Percentiles rank a stretch among this genome's conserved stretches.
phyloP scores from a whole-genome alignment of 164 flowering plant species.

The Hamamelis virginiana region DNA sequence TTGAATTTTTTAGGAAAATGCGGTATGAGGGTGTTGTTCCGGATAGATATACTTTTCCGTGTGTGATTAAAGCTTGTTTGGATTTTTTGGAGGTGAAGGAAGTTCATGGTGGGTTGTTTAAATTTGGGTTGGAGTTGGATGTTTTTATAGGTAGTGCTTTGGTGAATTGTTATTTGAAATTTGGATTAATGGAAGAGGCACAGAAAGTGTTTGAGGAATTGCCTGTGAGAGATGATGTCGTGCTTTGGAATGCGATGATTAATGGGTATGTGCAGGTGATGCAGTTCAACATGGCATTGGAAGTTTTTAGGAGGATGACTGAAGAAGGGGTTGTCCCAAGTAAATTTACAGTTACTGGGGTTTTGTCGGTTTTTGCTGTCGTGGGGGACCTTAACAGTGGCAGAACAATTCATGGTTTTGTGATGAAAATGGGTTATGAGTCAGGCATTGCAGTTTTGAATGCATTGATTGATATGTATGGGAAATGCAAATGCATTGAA shows the following conservation, averaged over 20 bases:
- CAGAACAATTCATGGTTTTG: constrained; percentile 50
- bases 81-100: constrained; percentile 36
- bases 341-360: constrained; percentile 55
- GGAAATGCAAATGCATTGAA: constrained; percentile 47
- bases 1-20: constrained; percentile 45
- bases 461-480: constrained; percentile 71
- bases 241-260: constrained; percentile 69
- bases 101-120: constrained; percentile 49
- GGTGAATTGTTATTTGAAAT: constrained; percentile 36
- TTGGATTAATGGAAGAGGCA: constrained; percentile 32
- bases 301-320: constrained; percentile 42
- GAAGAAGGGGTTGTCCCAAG: constrained; percentile 40
- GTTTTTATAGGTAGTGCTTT: constrained; percentile 46
- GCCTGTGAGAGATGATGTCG: constrained; percentile 56
- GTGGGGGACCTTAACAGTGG: constrained; percentile 43
- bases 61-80: constrained; percentile 51
- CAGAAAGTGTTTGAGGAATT: constrained; percentile 39
- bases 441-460: constrained; percentile 45
- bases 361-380: constrained; percentile 43
- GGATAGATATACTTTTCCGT: constrained; percentile 69
- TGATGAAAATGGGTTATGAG: constrained; percentile 46
- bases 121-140: constrained; percentile 39
- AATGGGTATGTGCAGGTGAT: constrained; percentile 63
- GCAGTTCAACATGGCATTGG: constrained; percentile 39
- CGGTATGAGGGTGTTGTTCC: constrained; percentile 32